Evolutionary conservation across 169 alveolate species (phyloP).

Genomic region (Eimeria maxima): DNA sequence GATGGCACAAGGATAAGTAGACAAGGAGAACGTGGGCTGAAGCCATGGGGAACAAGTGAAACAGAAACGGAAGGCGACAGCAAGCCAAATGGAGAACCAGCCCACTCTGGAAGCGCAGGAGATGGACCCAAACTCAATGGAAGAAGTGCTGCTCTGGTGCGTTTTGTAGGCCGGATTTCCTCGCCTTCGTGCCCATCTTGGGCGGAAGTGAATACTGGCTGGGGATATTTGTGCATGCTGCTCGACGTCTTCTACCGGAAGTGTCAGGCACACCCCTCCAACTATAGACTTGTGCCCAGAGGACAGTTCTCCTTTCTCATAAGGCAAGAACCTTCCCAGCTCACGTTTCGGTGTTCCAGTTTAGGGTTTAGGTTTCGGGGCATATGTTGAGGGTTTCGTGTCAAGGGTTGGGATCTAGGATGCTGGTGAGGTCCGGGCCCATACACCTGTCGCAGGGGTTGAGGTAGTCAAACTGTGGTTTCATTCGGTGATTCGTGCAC

Average conservation of each 20-base stretch:
- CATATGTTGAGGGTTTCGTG: background rate
- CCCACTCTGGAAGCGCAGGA: background rate
- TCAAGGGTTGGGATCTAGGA: background rate
- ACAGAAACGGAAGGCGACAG: background rate
- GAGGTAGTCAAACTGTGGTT: background rate
- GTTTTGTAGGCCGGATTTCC: constrained; percentile 69
- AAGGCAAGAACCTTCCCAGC: constrained; percentile 56
- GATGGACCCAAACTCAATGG: background rate
- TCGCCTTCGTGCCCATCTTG: constrained; percentile 80
- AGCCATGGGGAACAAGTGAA: background rate
- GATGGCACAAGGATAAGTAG: background rate
- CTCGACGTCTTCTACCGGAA: constrained; percentile 84
- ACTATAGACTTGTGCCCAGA: constrained; percentile 85
- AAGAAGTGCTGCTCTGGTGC: background rate
- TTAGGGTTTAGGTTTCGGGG: background rate
- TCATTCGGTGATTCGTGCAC: background rate
- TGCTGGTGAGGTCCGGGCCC: constrained; percentile 6
- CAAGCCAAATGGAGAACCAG: background rate
- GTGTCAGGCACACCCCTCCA: constrained; percentile 78
- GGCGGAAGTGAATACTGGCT: constrained; percentile 84
- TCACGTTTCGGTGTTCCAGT: background rate
- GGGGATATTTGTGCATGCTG: constrained; percentile 85
- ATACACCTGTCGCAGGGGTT: background rate
- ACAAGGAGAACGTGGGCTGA: background rate
- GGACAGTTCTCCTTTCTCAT: constrained; percentile 81